phyloP scores from a whole-genome alignment of 129 eudicot genomes.

The Solidago caesia region DNA sequence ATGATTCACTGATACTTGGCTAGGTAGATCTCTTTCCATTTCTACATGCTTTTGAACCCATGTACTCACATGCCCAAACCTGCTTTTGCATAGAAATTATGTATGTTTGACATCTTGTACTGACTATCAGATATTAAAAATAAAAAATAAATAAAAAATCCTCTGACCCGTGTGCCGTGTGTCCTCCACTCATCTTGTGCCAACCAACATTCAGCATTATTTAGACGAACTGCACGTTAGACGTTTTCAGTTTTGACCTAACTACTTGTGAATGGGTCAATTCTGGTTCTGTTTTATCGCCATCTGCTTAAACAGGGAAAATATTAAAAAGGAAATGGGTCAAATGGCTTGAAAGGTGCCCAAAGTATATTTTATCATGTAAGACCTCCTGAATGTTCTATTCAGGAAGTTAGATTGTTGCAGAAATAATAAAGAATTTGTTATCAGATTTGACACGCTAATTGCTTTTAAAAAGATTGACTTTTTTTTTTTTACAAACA shows the following conservation, averaged over 20 bases:
- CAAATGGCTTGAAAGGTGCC: background rate
- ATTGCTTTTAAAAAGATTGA: no score
- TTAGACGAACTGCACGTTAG: no score
- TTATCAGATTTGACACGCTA: no score
- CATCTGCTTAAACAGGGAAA: background rate
- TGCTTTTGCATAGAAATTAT: background rate
- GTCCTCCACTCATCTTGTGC: background rate
- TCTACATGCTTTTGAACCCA: background rate
- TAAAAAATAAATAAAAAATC: no score
- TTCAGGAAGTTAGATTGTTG: background rate
- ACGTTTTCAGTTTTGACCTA: no score
- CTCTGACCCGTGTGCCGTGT: background rate
- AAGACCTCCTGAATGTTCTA: background rate
- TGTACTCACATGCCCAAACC: background rate
- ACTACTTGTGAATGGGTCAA: background rate
- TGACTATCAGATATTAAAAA: background rate
- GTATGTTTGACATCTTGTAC: background rate
- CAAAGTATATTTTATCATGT: conserved; percentile 3
- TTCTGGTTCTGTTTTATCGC: background rate
- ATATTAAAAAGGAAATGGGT: background rate
- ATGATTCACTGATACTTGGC: conserved; percentile 68
- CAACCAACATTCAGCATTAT: background rate
- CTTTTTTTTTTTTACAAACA: no score
- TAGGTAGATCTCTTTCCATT: conserved; percentile 38
- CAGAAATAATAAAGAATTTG: background rate